Conservation (phyloP, 2,329 filamentous ascomycete genomes). For the Beauveria brongniartii region DNA sequence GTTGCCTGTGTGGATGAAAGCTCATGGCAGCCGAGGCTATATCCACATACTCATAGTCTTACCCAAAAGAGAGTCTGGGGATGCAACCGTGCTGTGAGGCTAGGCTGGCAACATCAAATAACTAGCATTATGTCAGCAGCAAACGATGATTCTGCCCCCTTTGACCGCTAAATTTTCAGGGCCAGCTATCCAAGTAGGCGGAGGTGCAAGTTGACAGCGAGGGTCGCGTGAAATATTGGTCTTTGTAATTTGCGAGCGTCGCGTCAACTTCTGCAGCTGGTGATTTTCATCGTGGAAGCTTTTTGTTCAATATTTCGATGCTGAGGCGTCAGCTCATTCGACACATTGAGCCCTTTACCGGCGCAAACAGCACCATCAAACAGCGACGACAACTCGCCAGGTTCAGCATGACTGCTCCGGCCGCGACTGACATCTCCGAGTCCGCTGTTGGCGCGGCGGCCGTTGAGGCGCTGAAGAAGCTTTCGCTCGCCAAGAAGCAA, state of each 20-base stretch:
- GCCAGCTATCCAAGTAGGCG: not conserved
- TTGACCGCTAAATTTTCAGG: constrained; percentile 6
- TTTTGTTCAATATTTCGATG: not conserved
- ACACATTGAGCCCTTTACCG: not conserved
- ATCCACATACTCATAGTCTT: not conserved
- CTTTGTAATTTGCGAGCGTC: no score
- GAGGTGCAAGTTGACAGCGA: not conserved
- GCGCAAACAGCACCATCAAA: not conserved
- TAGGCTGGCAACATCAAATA: not conserved
- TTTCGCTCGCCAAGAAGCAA: not conserved
- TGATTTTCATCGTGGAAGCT: no score
- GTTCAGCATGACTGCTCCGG: constrained; percentile 5
- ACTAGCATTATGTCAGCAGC: not conserved
- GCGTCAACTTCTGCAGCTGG: no score
- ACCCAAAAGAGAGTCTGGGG: not conserved
- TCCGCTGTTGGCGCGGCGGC: not conserved
- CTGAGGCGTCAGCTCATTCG: not conserved
- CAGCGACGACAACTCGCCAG: not conserved
- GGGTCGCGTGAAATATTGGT: not conserved
- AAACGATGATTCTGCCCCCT: not conserved
- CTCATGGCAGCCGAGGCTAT: constrained; percentile 6
- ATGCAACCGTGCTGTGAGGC: no score
- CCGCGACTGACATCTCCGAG: not conserved
- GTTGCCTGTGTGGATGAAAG: not conserved
- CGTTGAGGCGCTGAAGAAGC: constrained; percentile 2